Evolutionary conservation across 768 basidiomycete species (phyloP).

Genomic region (Kwoniella dendrophila): DNA sequence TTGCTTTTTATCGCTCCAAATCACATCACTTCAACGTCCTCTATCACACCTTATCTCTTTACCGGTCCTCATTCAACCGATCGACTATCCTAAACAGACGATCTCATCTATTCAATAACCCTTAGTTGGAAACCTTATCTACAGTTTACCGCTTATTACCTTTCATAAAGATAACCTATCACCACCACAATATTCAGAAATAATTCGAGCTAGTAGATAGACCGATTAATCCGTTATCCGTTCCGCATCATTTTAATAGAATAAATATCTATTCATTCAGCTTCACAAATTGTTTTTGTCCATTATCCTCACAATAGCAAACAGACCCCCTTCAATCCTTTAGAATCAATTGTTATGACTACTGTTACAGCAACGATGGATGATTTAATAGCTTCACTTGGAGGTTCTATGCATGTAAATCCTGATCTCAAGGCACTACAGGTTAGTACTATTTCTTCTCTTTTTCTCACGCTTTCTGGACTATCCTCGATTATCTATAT

Average conservation of each 20-base stretch:
- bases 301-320: too few relatives aligned
- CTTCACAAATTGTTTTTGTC: too few relatives aligned
- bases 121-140: too few relatives aligned
- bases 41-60: too few relatives aligned
- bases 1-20: too few relatives aligned
- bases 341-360: conserved; percentile 1
- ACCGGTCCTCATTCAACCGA: too few relatives aligned
- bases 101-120: too few relatives aligned
- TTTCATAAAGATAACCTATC: not conserved
- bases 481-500: not conserved
- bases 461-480: conserved; percentile 6
- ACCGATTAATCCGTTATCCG: conserved; percentile 5
- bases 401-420: conserved; percentile 41
- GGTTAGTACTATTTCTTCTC: conserved; percentile 29
- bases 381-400: conserved; percentile 35
- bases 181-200: not conserved
- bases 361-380: conserved; percentile 37
- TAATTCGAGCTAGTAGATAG: not conserved
- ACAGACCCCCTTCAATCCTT: too few relatives aligned
- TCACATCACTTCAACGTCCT: too few relatives aligned
- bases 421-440: conserved; percentile 43
- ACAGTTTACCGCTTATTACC: not conserved
- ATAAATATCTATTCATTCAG: too few relatives aligned
- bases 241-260: too few relatives aligned
- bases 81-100: too few relatives aligned